Base-by-base conservation (phyloP, 2,329 filamentous ascomycete species). In the Calonectria multiphialidica region DNA sequence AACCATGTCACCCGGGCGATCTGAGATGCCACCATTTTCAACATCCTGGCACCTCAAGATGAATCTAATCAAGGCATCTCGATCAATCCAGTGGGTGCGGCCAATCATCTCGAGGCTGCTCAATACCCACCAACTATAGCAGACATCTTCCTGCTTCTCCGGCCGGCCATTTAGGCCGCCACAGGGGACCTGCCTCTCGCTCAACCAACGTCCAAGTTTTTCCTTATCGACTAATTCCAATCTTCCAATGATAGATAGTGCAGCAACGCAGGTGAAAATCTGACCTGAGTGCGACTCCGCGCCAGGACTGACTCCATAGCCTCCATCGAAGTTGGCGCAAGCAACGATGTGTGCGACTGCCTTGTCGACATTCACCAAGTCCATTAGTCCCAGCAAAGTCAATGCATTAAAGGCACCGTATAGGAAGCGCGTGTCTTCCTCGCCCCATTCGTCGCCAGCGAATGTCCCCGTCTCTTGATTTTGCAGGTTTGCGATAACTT, bases 51-150 rank as follows among this genome's bases (percentile, higher is more conserved):
- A 98, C 74, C 89, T 89, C 71, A 99, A 85, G 67, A 99, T 98
- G 84, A 98, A 99, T 28, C 84, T 83, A 64, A 92, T 89, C 78
- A 99, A 89, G 81, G 94, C 94, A 70, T 92, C 88, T 62, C 92
- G 90, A 85, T 99, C 95, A 81, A 99, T 97, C 97, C 97, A 99
- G 82, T 98, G 94, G 66, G 95, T 89, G 68, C 93, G 92, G 66
- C 90, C 92, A 77, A 99, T 94, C 89, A 98, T 98, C 55, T 94
- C 93, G 77, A 99, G 86, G 82, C 96, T 98, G 81, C 94, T 96
- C 80, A 96, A 87, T 53, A 98, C 97, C 97, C 97, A 99, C 97
- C 97, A 99, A 82, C 95, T 98, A 85, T 99, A 99, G 86, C 97
- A 99, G 16, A 98, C 96, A 82, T 99, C 97, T 82, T 98, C 96